These are phyloP conservation scores for Suhomyces vadensis DNA, from an alignment of 805 yeast species.

Conservation along the genomic window DNA sequence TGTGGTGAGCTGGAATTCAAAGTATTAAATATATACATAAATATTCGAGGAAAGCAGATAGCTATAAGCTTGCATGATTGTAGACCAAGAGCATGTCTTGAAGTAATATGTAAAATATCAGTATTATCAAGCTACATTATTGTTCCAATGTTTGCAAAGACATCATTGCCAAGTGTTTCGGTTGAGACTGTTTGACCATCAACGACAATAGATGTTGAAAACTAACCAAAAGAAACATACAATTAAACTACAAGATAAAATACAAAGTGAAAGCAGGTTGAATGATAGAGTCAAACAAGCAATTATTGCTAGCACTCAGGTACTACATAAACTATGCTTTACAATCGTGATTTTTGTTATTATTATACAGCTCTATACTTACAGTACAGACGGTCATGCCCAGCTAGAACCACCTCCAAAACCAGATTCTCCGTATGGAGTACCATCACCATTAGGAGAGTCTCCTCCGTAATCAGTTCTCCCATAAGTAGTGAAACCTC, in stretches of 20 bases:
- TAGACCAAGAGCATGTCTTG: too few species aligned
- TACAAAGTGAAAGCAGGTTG: too few species aligned
- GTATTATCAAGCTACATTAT: too few species aligned
- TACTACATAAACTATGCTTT: neutral
- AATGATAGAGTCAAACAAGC: too few species aligned
- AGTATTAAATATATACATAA: neutral
- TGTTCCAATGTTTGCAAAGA: too few species aligned
- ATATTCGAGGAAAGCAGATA: neutral
- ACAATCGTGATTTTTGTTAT: neutral
- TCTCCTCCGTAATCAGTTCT: conserved; percentile 25
- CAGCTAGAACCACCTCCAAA: conserved; percentile 14
- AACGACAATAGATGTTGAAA: too few species aligned
- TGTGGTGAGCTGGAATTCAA: conserved; percentile 69
- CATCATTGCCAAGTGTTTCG: too few species aligned
- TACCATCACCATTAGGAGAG: conserved; percentile 36
- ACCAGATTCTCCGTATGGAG: conserved; percentile 17
- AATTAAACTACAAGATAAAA: too few species aligned
- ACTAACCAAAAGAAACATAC: too few species aligned
- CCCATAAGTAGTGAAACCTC: conserved; percentile 51
- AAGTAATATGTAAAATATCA: too few species aligned
- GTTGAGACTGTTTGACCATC: too few species aligned
- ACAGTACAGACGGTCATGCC: conserved; percentile 4
- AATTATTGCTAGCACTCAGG: neutral
- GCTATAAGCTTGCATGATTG: too few species aligned
- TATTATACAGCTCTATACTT: conserved; percentile 2